Conservation (phyloP, 768 basidiomycete species). For the Psilocybe cyanescens region DNA sequence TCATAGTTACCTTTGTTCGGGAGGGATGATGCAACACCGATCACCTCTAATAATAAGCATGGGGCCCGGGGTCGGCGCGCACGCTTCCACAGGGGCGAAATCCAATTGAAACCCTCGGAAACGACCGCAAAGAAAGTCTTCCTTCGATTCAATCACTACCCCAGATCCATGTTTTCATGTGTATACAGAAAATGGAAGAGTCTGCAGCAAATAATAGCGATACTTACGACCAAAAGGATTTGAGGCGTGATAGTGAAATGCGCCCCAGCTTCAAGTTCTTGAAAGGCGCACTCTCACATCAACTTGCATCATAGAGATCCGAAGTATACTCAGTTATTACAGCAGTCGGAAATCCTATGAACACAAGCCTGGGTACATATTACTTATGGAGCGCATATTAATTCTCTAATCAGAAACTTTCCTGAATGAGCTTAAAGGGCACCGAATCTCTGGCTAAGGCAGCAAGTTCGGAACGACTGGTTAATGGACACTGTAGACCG, state of each 20-base stretch:
- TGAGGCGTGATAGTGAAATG: background rate
- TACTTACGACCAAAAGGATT: background rate
- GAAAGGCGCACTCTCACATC: background rate
- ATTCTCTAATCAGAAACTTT: too few species aligned
- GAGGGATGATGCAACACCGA: too few species aligned
- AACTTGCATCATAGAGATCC: background rate
- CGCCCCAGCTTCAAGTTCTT: background rate
- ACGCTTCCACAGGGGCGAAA: background rate
- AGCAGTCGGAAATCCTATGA: background rate
- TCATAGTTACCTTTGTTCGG: too few species aligned
- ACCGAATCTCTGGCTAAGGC: too few species aligned
- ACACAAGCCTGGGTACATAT: background rate
- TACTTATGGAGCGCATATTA: too few species aligned
- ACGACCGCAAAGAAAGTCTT: background rate
- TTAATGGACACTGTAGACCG: too few species aligned
- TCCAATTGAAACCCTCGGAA: background rate
- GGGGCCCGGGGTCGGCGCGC: too few species aligned
- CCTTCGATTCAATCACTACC: background rate
- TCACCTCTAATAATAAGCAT: too few species aligned
- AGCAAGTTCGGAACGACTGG: too few species aligned
- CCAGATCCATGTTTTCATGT: background rate
- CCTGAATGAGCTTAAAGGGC: too few species aligned
- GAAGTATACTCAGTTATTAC: too few species aligned
- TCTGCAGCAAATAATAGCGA: background rate
- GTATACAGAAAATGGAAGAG: background rate